These are phyloP conservation scores for Penicillium atrosanguineum DNA, from an alignment of 495 filamentous ascomycete genomes.

Conservation along the genomic window DNA sequence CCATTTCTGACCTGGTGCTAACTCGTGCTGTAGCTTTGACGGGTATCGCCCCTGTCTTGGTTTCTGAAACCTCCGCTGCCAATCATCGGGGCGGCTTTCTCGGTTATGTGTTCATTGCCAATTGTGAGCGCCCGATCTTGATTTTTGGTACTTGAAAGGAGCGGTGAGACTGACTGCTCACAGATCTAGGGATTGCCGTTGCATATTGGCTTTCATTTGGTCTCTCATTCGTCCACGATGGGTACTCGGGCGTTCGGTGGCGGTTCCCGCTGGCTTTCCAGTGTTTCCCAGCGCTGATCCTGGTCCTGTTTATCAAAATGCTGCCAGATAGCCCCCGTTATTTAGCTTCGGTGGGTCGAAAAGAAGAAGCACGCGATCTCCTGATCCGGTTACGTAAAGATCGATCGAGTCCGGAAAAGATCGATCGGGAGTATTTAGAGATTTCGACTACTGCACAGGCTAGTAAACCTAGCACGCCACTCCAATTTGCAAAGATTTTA, in stretches of 20 bases:
- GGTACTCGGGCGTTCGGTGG: slow-evolving; percentile 51
- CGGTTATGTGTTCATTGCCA: slow-evolving; percentile 54
- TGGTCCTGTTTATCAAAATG: slow-evolving; percentile 47
- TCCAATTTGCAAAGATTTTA: slow-evolving; percentile 39
- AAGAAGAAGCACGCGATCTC: slow-evolving; percentile 38
- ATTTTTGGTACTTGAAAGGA: too few species aligned
- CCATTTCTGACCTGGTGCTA: not conserved
- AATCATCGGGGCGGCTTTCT: slow-evolving; percentile 48
- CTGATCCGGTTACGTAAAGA: slow-evolving; percentile 26
- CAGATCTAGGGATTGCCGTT: slow-evolving; percentile 57
- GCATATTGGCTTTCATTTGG: slow-evolving; percentile 64
- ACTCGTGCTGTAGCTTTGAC: slow-evolving; percentile 35
- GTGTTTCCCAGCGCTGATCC: slow-evolving; percentile 50
- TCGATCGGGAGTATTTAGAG: slow-evolving; percentile 42
- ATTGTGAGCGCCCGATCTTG: slow-evolving; percentile 28
- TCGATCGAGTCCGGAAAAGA: slow-evolving; percentile 23
- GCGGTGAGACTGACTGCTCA: not conserved
- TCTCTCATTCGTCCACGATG: slow-evolving; percentile 51
- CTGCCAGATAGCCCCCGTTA: slow-evolving; percentile 50
- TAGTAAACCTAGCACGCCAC: slow-evolving; percentile 32
- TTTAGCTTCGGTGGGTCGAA: slow-evolving; percentile 36
- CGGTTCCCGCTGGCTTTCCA: slow-evolving; percentile 56
- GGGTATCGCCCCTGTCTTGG: slow-evolving; percentile 50
- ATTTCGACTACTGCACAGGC: slow-evolving; percentile 33
- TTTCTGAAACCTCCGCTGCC: slow-evolving; percentile 52